A percentile compares a stretch with the other conserved stretches of the same genome.
phyloP scores from a whole-genome alignment of 441 rosid genomes.

The Aleurites moluccanus region DNA sequence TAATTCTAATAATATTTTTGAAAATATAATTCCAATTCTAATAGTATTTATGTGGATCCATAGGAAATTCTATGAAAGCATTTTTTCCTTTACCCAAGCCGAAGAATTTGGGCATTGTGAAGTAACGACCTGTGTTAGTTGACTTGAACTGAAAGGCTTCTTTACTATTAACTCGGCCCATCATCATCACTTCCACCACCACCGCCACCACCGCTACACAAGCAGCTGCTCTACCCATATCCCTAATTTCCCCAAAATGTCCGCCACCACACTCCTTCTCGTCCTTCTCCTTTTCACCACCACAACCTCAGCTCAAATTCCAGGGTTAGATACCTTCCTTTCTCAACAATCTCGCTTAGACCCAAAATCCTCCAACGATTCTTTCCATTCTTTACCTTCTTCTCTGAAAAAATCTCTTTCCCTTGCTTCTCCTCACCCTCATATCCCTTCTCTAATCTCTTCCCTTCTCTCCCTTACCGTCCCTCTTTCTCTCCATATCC shows the following conservation, averaged over 20 bases:
- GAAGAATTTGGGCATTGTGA: too few species aligned
- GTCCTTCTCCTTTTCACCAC: slow-evolving; percentile 15
- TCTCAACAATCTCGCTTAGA: slow-evolving; percentile 49
- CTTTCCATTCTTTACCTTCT: slow-evolving; percentile 51
- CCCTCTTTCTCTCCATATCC: slow-evolving; percentile 66
- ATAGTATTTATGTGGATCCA: too few species aligned
- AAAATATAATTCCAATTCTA: too few species aligned
- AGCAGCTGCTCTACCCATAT: background rate
- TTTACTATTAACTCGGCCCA: background rate
- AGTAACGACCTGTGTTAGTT: background rate
- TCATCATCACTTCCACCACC: background rate
- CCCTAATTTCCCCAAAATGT: slow-evolving; percentile 23
- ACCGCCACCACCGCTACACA: background rate
- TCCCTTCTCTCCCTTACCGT: slow-evolving; percentile 61
- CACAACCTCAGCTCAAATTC: slow-evolving; percentile 31
- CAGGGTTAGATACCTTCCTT: slow-evolving; percentile 79
- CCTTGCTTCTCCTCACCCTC: slow-evolving; percentile 21
- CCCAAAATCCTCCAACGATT: slow-evolving; percentile 39
- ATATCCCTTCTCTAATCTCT: slow-evolving; percentile 30
- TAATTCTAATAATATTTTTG: too few species aligned
- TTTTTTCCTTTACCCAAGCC: too few species aligned
- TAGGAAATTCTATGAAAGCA: too few species aligned
- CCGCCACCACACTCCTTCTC: slow-evolving; percentile 31
- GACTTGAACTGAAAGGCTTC: background rate
- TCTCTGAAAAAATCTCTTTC: slow-evolving; percentile 59